Evolutionary conservation across 1,139 yeast species (phyloP).

Genomic region (Arxiozyma heterogenica): DNA sequence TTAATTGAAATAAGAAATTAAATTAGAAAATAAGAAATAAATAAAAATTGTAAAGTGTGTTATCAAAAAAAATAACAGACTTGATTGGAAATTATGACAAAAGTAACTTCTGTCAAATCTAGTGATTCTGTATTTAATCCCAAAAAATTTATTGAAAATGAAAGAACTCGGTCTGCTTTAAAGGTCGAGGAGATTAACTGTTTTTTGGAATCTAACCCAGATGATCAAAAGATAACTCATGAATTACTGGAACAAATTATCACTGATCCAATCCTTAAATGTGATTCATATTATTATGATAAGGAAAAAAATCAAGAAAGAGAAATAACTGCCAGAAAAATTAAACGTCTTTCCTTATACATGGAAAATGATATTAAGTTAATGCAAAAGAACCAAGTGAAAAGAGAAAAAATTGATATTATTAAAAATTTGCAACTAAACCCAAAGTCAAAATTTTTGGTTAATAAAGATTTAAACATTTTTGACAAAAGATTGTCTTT

Average conservation of each 20-base stretch:
- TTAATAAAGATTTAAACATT: conserved; percentile 31
- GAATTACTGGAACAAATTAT: conserved; percentile 39
- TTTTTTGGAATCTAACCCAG: conserved; percentile 48
- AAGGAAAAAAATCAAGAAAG: conserved; percentile 42
- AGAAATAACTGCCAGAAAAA: conserved; percentile 44
- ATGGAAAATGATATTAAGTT: conserved; percentile 38
- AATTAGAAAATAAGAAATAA: neutral
- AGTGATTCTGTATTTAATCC: conserved; percentile 23
- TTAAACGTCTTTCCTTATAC: conserved; percentile 41
- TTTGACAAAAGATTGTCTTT: conserved; percentile 37
- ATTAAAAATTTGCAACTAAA: conserved; percentile 20
- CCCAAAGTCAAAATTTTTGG: conserved; percentile 13
- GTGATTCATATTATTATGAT: conserved; percentile 45
- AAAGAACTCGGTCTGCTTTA: conserved; percentile 41
- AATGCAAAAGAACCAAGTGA: conserved; percentile 14
- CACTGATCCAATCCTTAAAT: conserved; percentile 48
- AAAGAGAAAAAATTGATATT: conserved; percentile 16
- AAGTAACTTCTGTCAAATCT: conserved; percentile 18
- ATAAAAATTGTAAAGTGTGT: too few relatives aligned
- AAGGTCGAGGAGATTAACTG: conserved; percentile 42
- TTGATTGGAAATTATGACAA: conserved; percentile 19
- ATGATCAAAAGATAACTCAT: conserved; percentile 41
- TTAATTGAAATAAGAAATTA: neutral
- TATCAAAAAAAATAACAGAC: neutral
- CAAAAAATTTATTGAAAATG: conserved; percentile 35